phyloP scores from a whole-genome alignment of 306 rosid genomes.

The Prinsepia uniflora region DNA sequence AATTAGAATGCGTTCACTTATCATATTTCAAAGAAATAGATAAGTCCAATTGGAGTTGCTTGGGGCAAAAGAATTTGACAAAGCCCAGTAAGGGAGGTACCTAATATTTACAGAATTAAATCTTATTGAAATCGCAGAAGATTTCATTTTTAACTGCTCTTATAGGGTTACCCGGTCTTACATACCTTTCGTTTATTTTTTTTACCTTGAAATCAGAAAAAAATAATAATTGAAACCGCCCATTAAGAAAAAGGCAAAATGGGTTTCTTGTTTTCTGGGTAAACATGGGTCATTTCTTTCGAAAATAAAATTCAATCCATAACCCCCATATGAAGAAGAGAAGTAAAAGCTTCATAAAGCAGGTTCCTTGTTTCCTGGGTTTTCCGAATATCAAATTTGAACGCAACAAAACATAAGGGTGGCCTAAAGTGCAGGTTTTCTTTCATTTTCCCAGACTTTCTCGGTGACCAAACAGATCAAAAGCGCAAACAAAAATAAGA shows the following conservation, averaged over 20 bases:
- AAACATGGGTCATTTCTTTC: neutral
- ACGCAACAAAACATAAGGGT: neutral
- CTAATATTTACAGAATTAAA: neutral
- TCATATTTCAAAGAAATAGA: neutral
- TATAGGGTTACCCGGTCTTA: too few species aligned
- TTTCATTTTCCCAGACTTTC: neutral
- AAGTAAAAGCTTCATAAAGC: neutral
- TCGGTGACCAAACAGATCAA: neutral
- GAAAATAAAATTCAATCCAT: neutral
- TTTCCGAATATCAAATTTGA: neutral
- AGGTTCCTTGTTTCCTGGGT: conserved; percentile 1
- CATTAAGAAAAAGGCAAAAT: neutral
- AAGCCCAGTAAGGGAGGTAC: neutral
- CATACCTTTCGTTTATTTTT: too few species aligned
- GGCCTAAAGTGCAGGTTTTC: neutral
- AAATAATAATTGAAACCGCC: too few species aligned
- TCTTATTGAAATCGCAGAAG: neutral
- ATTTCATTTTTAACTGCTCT: neutral
- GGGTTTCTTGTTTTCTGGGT: neutral
- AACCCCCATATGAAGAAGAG: neutral
- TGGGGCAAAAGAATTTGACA: neutral
- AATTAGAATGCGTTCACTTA: neutral
- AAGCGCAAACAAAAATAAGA: neutral
- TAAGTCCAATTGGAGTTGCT: neutral
- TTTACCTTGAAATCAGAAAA: neutral